Conservation (phyloP, 371 early-diverging fungal species). For the Mucor mucedo region DNA sequence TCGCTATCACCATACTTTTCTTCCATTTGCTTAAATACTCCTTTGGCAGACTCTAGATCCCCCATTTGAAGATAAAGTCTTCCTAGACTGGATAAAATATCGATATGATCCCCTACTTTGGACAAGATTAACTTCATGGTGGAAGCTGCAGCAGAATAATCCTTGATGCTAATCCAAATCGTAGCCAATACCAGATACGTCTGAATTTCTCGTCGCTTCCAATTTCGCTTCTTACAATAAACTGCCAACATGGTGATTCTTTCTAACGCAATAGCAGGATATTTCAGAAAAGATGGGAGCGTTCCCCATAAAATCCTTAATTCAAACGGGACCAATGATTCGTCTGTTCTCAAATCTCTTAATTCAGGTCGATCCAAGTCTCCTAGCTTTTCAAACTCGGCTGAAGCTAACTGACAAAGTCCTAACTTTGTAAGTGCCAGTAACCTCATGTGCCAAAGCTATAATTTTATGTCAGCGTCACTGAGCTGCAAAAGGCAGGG, state of each 20-base stretch:
- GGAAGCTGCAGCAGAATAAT: slow-evolving; percentile 52
- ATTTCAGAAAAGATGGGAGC: slow-evolving; percentile 57
- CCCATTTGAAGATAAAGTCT: slow-evolving; percentile 67
- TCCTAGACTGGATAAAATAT: slow-evolving; percentile 58
- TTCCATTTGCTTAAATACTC: slow-evolving; percentile 47
- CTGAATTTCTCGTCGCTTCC: slow-evolving; percentile 57
- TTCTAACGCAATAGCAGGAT: slow-evolving; percentile 53
- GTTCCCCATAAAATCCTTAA: slow-evolving; percentile 56
- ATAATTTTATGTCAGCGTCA: background rate
- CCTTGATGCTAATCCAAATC: slow-evolving; percentile 54
- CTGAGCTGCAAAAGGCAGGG: too few species aligned
- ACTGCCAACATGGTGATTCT: slow-evolving; percentile 57
- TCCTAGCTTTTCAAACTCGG: slow-evolving; percentile 65
- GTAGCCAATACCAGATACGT: slow-evolving; percentile 60
- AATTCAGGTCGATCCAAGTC: slow-evolving; percentile 56
- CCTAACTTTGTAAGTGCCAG: slow-evolving; percentile 59
- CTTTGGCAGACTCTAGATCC: slow-evolving; percentile 49
- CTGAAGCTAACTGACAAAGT: slow-evolving; percentile 62
- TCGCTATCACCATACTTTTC: slow-evolving; percentile 23
- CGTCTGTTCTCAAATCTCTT: slow-evolving; percentile 28
- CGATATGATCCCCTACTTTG: slow-evolving; percentile 36
- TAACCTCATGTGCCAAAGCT: slow-evolving; percentile 64
- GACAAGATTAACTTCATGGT: slow-evolving; percentile 38
- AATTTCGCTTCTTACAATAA: slow-evolving; percentile 54
- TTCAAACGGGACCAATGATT: slow-evolving; percentile 63